These are phyloP conservation scores for Aspergillus ostianus DNA, from an alignment of 495 filamentous ascomycete genomes.

Conservation along the genomic window DNA sequence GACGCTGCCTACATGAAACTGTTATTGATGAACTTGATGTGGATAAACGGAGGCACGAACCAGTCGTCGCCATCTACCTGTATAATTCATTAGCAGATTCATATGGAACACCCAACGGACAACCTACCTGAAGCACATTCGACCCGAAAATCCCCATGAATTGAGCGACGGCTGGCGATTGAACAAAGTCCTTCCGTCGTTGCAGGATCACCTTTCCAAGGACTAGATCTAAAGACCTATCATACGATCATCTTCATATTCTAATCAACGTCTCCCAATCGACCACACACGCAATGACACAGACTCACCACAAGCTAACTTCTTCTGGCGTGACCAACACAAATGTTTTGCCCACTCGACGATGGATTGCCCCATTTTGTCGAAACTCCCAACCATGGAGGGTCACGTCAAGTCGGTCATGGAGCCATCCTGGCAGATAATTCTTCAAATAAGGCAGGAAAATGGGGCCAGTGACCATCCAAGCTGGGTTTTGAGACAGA, in stretches of 20 bases:
- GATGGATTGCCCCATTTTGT: conserved; percentile 13
- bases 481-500: conserved; percentile 33
- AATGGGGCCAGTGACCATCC: conserved; percentile 24
- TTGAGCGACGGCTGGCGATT: conserved; percentile 19
- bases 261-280: background rate
- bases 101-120: background rate
- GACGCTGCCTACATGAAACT: conserved; percentile 30
- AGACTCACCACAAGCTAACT: conserved; percentile 24
- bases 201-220: conserved; percentile 23
- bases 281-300: background rate
- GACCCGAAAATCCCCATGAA: conserved; percentile 29
- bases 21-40: background rate
- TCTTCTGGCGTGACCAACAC: conserved; percentile 25
- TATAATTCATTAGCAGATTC: background rate
- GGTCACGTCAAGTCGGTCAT: conserved; percentile 17
- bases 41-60: conserved; percentile 6
- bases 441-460: conserved; percentile 18
- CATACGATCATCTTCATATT: background rate
- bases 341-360: conserved; percentile 23
- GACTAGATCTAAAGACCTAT: conserved; percentile 22
- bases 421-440: conserved; percentile 22
- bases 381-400: conserved; percentile 33
- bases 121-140: conserved; percentile 29
- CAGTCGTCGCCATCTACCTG: conserved; percentile 25
- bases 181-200: conserved; percentile 30